Percentiles rank a stretch among this genome's conserved stretches.
These are phyloP conservation scores for Cladosporium sp. DNA, from an alignment of 2,329 filamentous ascomycete species.

Conservation along the genomic window DNA sequence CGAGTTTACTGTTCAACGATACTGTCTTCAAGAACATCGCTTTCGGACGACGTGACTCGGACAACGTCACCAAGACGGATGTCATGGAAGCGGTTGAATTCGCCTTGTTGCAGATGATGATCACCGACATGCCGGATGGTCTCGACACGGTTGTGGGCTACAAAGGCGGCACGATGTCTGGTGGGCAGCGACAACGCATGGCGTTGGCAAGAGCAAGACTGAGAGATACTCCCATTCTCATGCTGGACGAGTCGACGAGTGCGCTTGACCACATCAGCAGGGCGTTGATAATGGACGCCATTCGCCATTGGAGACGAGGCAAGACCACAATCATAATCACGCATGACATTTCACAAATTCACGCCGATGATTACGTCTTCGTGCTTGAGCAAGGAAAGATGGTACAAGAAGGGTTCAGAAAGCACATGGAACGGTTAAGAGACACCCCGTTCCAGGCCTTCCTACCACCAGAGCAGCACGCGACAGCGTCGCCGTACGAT, in stretches of 20 bases:
- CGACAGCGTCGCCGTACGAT: conserved; percentile 24
- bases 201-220: conserved; percentile 77
- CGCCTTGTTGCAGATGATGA: conserved; percentile 67
- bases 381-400: conserved; percentile 70
- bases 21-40: conserved; percentile 76
- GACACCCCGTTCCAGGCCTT: conserved; percentile 37
- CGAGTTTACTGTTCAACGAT: conserved; percentile 78
- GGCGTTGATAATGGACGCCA: conserved; percentile 67
- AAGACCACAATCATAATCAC: conserved; percentile 94
- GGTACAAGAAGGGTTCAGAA: conserved; percentile 66
- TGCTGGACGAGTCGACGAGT: conserved; percentile 87
- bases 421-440: conserved; percentile 49
- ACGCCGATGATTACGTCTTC: conserved; percentile 72
- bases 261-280: conserved; percentile 76
- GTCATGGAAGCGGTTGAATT: conserved; percentile 64
- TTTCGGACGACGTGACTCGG: conserved; percentile 60
- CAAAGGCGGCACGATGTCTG: conserved; percentile 72
- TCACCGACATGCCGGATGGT: conserved; percentile 67
- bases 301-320: conserved; percentile 72
- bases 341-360: conserved; percentile 79
- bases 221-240: conserved; percentile 74
- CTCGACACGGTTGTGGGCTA: conserved; percentile 70
- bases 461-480: conserved; percentile 27
- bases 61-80: conserved; percentile 52
- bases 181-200: conserved; percentile 80